A percentile compares a stretch with the other conserved stretches of the same genome.
These are phyloP conservation scores for Calonectria montana DNA, from an alignment of 2,329 filamentous ascomycete genomes.

Conservation along the genomic window DNA sequence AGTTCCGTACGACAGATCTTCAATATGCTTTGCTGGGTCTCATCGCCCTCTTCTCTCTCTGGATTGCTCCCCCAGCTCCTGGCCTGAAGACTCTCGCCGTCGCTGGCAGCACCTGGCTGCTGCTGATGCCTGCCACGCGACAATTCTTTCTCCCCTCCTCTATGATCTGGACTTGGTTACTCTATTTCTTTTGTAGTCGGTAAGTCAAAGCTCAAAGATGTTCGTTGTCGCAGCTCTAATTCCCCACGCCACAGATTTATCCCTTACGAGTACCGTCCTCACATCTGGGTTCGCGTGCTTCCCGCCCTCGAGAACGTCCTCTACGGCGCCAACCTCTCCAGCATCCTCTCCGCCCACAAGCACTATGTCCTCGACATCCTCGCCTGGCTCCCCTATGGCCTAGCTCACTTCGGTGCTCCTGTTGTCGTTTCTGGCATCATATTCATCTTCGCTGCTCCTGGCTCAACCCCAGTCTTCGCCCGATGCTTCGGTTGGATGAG, in stretches of 20 bases:
- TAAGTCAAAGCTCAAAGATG: slow-evolving; percentile 59
- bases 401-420: slow-evolving; percentile 90
- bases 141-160: slow-evolving; percentile 93
- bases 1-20: slow-evolving; percentile 84
- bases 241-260: slow-evolving; percentile 75
- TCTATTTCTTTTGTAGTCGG: slow-evolving; percentile 95
- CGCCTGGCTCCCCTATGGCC: slow-evolving; percentile 93
- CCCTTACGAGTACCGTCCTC: slow-evolving; percentile 85
- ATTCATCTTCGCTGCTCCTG: slow-evolving; percentile 90
- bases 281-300: slow-evolving; percentile 95
- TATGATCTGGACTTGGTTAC: slow-evolving; percentile 85
- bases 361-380: slow-evolving; percentile 85
- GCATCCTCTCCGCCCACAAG: slow-evolving; percentile 92
- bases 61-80: slow-evolving; percentile 84
- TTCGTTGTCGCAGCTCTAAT: background rate
- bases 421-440: slow-evolving; percentile 81
- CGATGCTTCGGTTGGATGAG: slow-evolving; percentile 94
- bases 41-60: slow-evolving; percentile 84
- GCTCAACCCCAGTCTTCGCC: slow-evolving; percentile 85
- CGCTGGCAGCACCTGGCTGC: slow-evolving; percentile 73
- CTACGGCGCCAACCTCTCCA: slow-evolving; percentile 95
- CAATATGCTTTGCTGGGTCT: slow-evolving; percentile 84
- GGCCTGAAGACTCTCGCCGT: slow-evolving; percentile 80
- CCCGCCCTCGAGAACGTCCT: slow-evolving; percentile 96
- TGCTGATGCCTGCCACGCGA: slow-evolving; percentile 84